Conservation (phyloP, 2,329 filamentous ascomycete species). For the Elsinoe australis region DNA sequence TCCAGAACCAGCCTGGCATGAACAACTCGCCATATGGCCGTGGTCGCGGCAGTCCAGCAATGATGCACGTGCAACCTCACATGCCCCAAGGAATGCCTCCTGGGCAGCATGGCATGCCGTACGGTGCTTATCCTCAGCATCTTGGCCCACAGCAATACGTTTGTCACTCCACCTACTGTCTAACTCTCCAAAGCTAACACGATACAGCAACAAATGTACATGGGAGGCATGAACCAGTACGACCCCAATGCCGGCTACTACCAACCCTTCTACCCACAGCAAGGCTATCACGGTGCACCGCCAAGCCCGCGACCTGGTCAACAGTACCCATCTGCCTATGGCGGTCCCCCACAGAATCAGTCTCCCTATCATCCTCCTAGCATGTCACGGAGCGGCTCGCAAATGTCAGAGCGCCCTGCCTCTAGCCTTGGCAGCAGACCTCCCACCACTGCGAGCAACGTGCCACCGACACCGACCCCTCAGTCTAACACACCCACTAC, state of each 20-base stretch:
- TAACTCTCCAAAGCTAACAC: constrained; percentile 20
- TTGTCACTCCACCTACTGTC: constrained; percentile 38
- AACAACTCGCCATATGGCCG: constrained; percentile 37
- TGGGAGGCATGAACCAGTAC: constrained; percentile 49
- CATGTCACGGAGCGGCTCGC: constrained; percentile 79
- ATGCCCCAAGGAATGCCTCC: constrained; percentile 47
- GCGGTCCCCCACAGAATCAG: constrained; percentile 44
- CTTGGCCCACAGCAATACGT: constrained; percentile 55
- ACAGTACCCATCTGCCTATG: constrained; percentile 43
- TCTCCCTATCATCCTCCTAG: constrained; percentile 52
- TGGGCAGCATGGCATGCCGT: constrained; percentile 55
- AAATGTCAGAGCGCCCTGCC: constrained; percentile 58
- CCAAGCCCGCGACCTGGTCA: constrained; percentile 36
- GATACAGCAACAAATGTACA: constrained; percentile 44
- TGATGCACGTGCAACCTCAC: constrained; percentile 55
- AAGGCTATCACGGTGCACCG: constrained; percentile 32
- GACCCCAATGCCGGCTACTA: constrained; percentile 42
- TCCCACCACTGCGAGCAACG: constrained; percentile 23
- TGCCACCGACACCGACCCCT: constrained; percentile 21
- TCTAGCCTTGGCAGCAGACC: constrained; percentile 53
- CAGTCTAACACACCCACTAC: constrained; percentile 43
- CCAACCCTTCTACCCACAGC: constrained; percentile 38
- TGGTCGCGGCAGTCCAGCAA: constrained; percentile 55
- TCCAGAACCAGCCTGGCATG: constrained; percentile 23
- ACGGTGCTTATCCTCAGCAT: constrained; percentile 51